Base-by-base conservation (phyloP, 2,329 filamentous ascomycete genomes). In the Trichophyton schoenleinii region DNA sequence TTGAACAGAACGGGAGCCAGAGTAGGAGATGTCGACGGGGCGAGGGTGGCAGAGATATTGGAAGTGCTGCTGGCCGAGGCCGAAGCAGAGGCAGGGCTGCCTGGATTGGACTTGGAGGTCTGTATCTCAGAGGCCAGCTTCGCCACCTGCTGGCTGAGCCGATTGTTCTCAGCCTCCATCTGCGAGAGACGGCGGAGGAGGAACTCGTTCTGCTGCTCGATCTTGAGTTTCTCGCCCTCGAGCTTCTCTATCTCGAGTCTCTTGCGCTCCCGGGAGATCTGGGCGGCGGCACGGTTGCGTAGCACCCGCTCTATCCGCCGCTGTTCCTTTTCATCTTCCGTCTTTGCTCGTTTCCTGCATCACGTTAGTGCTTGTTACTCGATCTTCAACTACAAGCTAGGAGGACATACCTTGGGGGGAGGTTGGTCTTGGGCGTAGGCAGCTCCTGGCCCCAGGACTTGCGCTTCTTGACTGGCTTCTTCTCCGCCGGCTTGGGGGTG, bases 371-470 rank as follows among this genome's bases (percentile, higher is more conserved):
- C 22, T 22, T 22, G 22, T 22, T 22, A 22, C 22, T 22, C 22
- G 2, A 22, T 22, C 22, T 2, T 22, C 22, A 22, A 22, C 22
- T 22, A 22, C 22, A 22, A 22, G 22, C 22, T 22, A 22, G 22
- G 28, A 49, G 8, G 41, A 70, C 78, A 70, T 83, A 89, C 87
- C 91, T 87, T 44, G 92, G 92, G 64, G 92, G 92, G 6, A 97
- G 84, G 71, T 92, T 95, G 36, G 94, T 97, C 82, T 96, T 97
- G 49, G 94, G 94, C 71, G 95, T 89, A 18, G 94, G 94, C 46
- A 97, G 85, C 73, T 95, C 89, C 76, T 99, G 94, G 58, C 94
- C 94, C 94, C 94, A 99, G 57, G 94, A 97, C 79, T 97, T 99
- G 70, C 94, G 83, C 84, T 96, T 96, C 84, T 96, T 96, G 41